phyloP scores from a whole-genome alignment of 371 early-diverging fungal genomes.

The Rhizomucor pusillus region DNA sequence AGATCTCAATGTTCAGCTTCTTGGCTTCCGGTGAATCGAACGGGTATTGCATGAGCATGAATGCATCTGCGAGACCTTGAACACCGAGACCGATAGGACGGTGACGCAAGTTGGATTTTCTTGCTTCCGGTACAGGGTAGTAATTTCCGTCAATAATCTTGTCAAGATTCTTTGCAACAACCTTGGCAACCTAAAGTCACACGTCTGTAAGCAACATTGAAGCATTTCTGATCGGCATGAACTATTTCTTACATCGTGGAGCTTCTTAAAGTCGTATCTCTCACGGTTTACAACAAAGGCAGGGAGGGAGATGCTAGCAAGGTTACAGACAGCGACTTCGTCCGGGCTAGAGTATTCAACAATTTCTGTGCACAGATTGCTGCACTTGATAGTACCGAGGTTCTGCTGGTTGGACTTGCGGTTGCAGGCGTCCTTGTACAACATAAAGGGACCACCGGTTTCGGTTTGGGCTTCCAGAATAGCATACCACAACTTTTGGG shows the following conservation, averaged over 20 bases:
- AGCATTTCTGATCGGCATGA: slow-evolving; percentile 17
- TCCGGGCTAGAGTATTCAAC: slow-evolving; percentile 96
- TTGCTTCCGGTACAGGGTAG: slow-evolving; percentile 95
- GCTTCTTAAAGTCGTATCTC: slow-evolving; percentile 68
- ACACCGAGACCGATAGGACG: slow-evolving; percentile 99
- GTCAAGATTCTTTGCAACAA: slow-evolving; percentile 92
- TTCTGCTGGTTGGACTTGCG: slow-evolving; percentile 97
- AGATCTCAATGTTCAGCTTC: slow-evolving; percentile 89
- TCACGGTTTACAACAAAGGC: slow-evolving; percentile 78
- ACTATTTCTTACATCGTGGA: slow-evolving; percentile 53
- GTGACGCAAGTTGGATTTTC: slow-evolving; percentile 90
- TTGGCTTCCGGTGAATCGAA: slow-evolving; percentile 95
- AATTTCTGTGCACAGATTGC: slow-evolving; percentile 91
- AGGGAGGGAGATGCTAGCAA: slow-evolving; percentile 97
- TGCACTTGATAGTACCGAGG: slow-evolving; percentile 94
- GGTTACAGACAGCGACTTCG: slow-evolving; percentile 99
- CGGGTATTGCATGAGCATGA: slow-evolving; percentile 93
- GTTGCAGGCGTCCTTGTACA: slow-evolving; percentile 97
- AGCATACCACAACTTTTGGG: slow-evolving; percentile 99
- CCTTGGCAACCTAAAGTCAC: slow-evolving; percentile 65
- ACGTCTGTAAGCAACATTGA: not conserved
- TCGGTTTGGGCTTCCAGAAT: slow-evolving; percentile 98
- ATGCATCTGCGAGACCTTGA: slow-evolving; percentile 99
- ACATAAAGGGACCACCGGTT: slow-evolving; percentile 99
- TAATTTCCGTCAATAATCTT: slow-evolving; percentile 97